Evolutionary conservation across 306 rosid species (phyloP).

Genomic region (Inga oerstediana): DNA sequence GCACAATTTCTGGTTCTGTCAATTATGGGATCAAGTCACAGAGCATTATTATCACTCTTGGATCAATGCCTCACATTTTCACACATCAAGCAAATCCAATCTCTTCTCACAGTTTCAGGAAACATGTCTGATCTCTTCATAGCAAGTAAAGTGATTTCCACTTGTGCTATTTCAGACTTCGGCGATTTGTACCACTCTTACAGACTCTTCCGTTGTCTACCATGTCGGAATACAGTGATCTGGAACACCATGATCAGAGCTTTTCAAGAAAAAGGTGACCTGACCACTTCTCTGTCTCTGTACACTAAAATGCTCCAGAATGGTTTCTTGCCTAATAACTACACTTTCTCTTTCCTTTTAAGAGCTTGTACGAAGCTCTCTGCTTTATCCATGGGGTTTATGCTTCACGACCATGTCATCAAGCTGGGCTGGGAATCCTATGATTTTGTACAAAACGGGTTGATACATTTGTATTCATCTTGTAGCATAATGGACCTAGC

Average conservation of each 20-base stretch:
- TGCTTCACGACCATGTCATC: constrained; percentile 43
- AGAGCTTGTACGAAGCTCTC: constrained; percentile 43
- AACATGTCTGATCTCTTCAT: constrained; percentile 44
- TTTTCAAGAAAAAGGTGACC: constrained; percentile 36
- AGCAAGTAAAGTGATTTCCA: constrained; percentile 45
- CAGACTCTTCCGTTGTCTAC: constrained; percentile 44
- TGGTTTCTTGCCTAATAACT: constrained; percentile 48
- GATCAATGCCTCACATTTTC: constrained; percentile 37
- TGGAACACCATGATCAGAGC: constrained; percentile 56
- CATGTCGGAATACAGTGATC: constrained; percentile 38
- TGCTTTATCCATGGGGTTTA: constrained; percentile 34
- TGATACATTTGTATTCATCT: constrained; percentile 49
- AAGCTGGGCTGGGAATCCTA: constrained; percentile 52
- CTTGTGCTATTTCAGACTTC: constrained; percentile 22
- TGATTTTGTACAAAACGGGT: constrained; percentile 56
- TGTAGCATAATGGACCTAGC: constrained; percentile 36
- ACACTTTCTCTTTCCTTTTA: constrained; percentile 50
- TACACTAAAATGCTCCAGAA: constrained; percentile 40
- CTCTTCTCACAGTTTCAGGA: constrained; percentile 47
- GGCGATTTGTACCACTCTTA: constrained; percentile 39
- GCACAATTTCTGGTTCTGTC: neutral
- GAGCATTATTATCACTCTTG: constrained; percentile 37
- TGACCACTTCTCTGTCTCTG: constrained; percentile 39
- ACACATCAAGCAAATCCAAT: constrained; percentile 48
- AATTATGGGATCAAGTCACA: constrained; percentile 36